Conservation (phyloP, 495 filamentous ascomycete species). For the Penicillium paxilli region DNA sequence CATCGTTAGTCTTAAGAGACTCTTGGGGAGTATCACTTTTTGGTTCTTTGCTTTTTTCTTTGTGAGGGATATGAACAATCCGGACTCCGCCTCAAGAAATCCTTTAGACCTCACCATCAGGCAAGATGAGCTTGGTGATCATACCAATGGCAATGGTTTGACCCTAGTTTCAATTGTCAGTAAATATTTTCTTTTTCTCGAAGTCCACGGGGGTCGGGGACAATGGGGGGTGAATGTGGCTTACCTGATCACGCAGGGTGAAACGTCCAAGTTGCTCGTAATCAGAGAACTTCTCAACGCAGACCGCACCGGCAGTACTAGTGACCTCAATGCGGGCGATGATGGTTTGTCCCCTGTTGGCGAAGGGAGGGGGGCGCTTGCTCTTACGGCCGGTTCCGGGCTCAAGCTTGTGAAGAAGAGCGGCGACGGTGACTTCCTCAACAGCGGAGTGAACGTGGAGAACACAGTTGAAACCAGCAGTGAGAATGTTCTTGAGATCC, state of each 20-base stretch:
- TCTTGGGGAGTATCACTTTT: constrained; percentile 23
- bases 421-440: constrained; percentile 88
- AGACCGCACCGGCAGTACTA: constrained; percentile 80
- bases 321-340: constrained; percentile 89
- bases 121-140: constrained; percentile 78
- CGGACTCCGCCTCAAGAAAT: neutral
- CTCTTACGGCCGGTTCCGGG: constrained; percentile 94
- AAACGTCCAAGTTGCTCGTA: constrained; percentile 94
- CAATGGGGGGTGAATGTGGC: constrained; percentile 12
- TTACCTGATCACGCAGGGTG: constrained; percentile 90
- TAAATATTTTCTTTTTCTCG: constrained; percentile 7
- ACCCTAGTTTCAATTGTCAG: constrained; percentile 54
- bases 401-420: constrained; percentile 90
- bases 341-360: constrained; percentile 87
- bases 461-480: constrained; percentile 86
- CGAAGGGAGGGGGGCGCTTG: constrained; percentile 89
- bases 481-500: constrained; percentile 93
- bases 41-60: constrained; percentile 6
- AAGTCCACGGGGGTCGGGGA: constrained; percentile 15
- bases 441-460: constrained; percentile 90
- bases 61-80: constrained; percentile 13
- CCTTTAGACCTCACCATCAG: constrained; percentile 37
- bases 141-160: constrained; percentile 98
- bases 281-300: constrained; percentile 90
- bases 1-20: constrained; percentile 40